Evolutionary conservation across 805 yeast species (phyloP).

Genomic region (Sungouiella blattae): DNA sequence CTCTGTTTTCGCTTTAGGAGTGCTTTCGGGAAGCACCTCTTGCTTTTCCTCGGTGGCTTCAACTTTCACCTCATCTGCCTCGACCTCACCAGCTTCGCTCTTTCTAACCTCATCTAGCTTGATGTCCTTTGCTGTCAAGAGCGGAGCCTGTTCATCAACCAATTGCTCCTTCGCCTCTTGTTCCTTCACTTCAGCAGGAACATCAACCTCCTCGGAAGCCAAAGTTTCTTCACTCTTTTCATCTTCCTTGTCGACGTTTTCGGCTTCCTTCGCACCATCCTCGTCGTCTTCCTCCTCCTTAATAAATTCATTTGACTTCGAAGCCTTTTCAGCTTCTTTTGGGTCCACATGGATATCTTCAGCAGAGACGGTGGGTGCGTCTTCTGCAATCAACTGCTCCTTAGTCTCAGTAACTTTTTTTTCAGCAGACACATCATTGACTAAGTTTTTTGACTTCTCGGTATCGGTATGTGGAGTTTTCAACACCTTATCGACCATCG

Average conservation of each 20-base stretch:
- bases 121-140: no score
- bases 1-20: no score
- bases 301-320: background rate
- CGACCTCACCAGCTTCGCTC: no score
- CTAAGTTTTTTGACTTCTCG: slow-evolving; percentile 5
- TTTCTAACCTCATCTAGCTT: no score
- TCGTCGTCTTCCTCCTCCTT: background rate
- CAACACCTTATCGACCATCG: slow-evolving; percentile 47
- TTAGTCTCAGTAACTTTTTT: slow-evolving; percentile 7
- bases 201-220: background rate
- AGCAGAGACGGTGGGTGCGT: slow-evolving; percentile 1
- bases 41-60: no score
- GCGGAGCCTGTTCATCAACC: slow-evolving; percentile 4
- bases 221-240: slow-evolving; percentile 1
- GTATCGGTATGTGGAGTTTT: slow-evolving; percentile 2
- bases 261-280: background rate
- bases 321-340: slow-evolving; percentile 10
- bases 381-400: slow-evolving; percentile 4
- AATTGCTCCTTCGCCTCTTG: slow-evolving; percentile 6
- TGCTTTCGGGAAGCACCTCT: no score
- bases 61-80: no score
- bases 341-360: slow-evolving; percentile 4
- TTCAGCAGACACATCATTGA: slow-evolving; percentile 15
- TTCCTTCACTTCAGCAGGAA: background rate
- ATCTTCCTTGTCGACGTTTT: background rate